Conservation (phyloP, 2,329 filamentous ascomycete species). For the Alternaria triticimaculans region DNA sequence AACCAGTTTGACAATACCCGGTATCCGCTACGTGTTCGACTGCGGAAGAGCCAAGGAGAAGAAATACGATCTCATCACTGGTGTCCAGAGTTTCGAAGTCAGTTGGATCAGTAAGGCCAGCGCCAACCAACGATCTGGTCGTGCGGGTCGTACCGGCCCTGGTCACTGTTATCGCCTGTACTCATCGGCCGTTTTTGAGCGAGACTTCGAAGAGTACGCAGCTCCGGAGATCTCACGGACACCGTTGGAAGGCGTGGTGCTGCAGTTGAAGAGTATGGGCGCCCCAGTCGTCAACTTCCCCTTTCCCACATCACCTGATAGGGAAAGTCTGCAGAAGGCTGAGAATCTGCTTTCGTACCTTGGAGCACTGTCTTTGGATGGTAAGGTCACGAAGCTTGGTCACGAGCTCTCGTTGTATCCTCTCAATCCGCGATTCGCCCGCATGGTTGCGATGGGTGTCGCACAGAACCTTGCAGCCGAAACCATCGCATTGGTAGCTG, state of each 20-base stretch:
- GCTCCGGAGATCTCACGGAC: conserved; percentile 89
- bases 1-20: conserved; percentile 95
- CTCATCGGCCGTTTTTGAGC: conserved; percentile 91
- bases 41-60: conserved; percentile 92
- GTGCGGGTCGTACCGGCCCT: conserved; percentile 92
- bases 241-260: conserved; percentile 85
- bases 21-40: conserved; percentile 94
- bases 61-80: conserved; percentile 83
- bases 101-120: conserved; percentile 98
- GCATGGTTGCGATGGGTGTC: conserved; percentile 89
- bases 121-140: conserved; percentile 87
- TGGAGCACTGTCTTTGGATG: conserved; percentile 74
- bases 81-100: conserved; percentile 94
- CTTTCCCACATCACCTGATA: conserved; percentile 88
- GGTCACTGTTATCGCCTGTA: conserved; percentile 96
- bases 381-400: conserved; percentile 80
- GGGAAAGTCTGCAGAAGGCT: conserved; percentile 76
- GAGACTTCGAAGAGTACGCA: conserved; percentile 84
- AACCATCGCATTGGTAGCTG: conserved; percentile 86
- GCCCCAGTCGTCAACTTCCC: conserved; percentile 93
- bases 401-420: conserved; percentile 87
- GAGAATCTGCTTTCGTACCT: conserved; percentile 88
- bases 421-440: conserved; percentile 85
- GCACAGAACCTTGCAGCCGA: conserved; percentile 82
- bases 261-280: conserved; percentile 95